A percentile compares a stretch with the other conserved stretches of the same genome.
These are phyloP conservation scores for Cordyceps tenuipes DNA, from an alignment of 2,329 filamentous ascomycete genomes.

Conservation along the genomic window DNA sequence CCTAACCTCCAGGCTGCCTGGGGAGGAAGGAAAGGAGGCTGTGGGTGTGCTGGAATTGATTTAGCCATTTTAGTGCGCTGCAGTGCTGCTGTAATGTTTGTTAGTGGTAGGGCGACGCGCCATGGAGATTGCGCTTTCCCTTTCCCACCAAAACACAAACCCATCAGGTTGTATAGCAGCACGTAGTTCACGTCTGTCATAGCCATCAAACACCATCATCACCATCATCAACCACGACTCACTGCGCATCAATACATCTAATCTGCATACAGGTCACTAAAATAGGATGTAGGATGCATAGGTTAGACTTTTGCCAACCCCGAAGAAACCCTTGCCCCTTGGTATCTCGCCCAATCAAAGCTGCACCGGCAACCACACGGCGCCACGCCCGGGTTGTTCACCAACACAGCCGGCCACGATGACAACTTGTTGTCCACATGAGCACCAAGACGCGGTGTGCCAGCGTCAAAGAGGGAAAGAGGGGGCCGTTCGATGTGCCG, in stretches of 20 bases:
- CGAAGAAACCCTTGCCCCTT: neutral
- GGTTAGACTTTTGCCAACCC: neutral
- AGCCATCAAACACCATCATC: too few relatives aligned
- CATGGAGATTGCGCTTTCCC: neutral
- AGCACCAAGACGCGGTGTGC: constrained; percentile 6
- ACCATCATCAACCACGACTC: too few relatives aligned
- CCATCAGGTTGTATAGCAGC: too few relatives aligned
- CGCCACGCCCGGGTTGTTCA: neutral
- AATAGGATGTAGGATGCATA: neutral
- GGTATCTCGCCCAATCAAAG: neutral
- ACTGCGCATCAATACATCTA: too few relatives aligned
- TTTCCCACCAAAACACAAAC: neutral
- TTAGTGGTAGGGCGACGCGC: neutral
- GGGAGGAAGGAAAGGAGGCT: too few relatives aligned
- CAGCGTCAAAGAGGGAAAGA: neutral
- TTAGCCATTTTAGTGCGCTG: neutral
- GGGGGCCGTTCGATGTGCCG: neutral
- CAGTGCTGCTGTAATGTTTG: neutral
- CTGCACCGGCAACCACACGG: neutral
- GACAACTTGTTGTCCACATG: constrained; percentile 5
- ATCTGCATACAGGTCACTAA: too few relatives aligned
- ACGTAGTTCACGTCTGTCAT: too few relatives aligned
- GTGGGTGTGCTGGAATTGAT: neutral
- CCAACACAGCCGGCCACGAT: constrained; percentile 1
- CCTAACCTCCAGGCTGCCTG: neutral